Percentiles rank a stretch among this genome's conserved stretches.
Conservation (phyloP, 495 filamentous ascomycete genomes). For the Podospora comata region DNA sequence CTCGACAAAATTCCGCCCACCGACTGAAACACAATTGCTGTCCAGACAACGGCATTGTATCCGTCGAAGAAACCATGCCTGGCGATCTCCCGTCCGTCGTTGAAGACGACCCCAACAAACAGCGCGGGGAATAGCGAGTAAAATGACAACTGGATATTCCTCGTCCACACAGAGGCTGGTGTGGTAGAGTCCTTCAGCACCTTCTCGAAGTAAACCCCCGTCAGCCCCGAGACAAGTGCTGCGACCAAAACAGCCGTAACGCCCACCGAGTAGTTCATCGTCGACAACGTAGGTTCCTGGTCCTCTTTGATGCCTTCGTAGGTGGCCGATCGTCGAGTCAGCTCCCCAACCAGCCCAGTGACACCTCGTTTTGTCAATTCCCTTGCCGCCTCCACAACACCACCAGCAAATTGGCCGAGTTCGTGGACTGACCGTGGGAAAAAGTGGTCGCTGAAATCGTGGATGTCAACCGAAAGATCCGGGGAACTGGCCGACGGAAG, state of each 20-base stretch:
- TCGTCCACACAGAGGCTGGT: conserved; percentile 76
- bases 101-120: conserved; percentile 78
- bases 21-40: conserved; percentile 76
- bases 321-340: conserved; percentile 80
- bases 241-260: conserved; percentile 71
- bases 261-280: conserved; percentile 74
- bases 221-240: conserved; percentile 74
- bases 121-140: conserved; percentile 87
- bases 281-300: conserved; percentile 54
- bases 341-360: conserved; percentile 42
- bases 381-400: conserved; percentile 43
- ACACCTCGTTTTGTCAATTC: conserved; percentile 49
- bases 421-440: conserved; percentile 71
- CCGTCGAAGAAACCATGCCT: conserved; percentile 87
- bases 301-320: conserved; percentile 93
- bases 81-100: conserved; percentile 80
- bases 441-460: conserved; percentile 58
- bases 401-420: conserved; percentile 48
- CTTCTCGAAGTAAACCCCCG: conserved; percentile 92
- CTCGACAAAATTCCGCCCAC: conserved; percentile 78
- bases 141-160: conserved; percentile 90
- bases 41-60: conserved; percentile 90
- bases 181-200: conserved; percentile 77
- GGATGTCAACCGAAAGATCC: conserved; percentile 45
- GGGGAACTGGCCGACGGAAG: conserved; percentile 58